phyloP scores from a whole-genome alignment of 2,329 filamentous ascomycete species.

The Fusarium mexicanum region DNA sequence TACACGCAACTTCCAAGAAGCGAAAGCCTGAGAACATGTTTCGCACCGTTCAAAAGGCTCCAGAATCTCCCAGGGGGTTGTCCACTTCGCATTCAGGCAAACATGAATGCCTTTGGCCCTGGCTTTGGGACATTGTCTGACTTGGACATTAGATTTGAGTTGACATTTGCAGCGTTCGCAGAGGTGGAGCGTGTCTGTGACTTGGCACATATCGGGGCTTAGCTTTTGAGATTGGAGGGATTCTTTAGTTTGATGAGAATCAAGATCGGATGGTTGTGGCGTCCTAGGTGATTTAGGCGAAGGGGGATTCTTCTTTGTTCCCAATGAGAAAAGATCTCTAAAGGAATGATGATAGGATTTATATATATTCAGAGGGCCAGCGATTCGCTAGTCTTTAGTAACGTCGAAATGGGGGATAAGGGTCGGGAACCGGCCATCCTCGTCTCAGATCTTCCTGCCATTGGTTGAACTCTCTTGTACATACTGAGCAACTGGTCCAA shows the following conservation, averaged over 20 bases:
- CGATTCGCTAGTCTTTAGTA: neutral
- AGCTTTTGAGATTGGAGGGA: neutral
- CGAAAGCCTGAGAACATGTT: neutral
- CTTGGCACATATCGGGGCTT: neutral
- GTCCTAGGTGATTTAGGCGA: too few species aligned
- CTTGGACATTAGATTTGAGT: neutral
- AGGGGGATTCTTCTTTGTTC: neutral
- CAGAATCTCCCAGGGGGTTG: neutral
- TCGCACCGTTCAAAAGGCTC: neutral
- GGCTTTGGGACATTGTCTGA: neutral
- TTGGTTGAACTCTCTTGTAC: neutral
- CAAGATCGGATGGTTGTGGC: neutral
- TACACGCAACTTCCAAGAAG: neutral
- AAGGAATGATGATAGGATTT: neutral
- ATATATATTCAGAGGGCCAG: too few species aligned
- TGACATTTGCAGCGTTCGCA: neutral
- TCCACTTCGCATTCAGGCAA: neutral
- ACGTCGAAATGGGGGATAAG: neutral
- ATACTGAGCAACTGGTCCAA: neutral
- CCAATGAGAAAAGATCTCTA: accelerated
- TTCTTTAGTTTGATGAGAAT: too few species aligned
- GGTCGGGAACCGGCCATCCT: neutral
- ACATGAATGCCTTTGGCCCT: neutral
- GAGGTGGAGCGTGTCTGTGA: neutral
- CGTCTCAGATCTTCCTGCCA: neutral